Conservation (phyloP, 176 grass and related monocot genomes). For the Metroxylon sagu region DNA sequence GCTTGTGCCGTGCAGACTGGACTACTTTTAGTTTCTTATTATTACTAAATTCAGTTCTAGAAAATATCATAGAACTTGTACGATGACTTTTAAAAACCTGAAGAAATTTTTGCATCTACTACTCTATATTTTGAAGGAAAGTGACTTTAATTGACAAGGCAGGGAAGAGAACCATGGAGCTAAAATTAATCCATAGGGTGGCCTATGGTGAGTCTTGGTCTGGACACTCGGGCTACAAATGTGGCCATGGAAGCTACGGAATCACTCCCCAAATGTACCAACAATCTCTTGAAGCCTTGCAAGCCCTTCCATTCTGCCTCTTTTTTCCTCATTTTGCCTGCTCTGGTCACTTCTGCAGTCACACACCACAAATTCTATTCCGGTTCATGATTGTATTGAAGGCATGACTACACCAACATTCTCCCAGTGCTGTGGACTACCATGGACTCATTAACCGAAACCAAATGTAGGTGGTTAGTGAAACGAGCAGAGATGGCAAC, state of each 20-base stretch:
- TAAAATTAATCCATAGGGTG: slow-evolving; percentile 57
- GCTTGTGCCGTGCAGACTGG: no score
- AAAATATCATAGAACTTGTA: no score
- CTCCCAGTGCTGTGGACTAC: slow-evolving; percentile 50
- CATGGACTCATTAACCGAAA: slow-evolving; percentile 50
- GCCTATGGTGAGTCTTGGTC: slow-evolving; percentile 83
- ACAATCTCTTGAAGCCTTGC: slow-evolving; percentile 58
- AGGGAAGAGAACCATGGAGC: slow-evolving; percentile 63
- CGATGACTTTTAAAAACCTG: no score
- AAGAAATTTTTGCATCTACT: no score
- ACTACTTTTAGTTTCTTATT: no score
- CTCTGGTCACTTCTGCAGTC: slow-evolving; percentile 49
- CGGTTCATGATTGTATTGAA: slow-evolving; percentile 85
- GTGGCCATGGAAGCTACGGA: slow-evolving; percentile 53
- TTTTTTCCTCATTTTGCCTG: slow-evolving; percentile 40
- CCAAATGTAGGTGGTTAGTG: slow-evolving; percentile 60
- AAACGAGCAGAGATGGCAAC: slow-evolving; percentile 76
- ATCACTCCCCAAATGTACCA: slow-evolving; percentile 44
- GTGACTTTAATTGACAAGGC: slow-evolving; percentile 52
- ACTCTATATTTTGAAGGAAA: slow-evolving; percentile 38
- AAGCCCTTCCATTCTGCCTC: slow-evolving; percentile 49
- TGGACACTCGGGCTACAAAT: slow-evolving; percentile 62
- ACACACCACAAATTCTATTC: slow-evolving; percentile 46
- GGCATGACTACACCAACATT: slow-evolving; percentile 35
- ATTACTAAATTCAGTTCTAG: no score